Conservation (phyloP, 176 grass and related monocot genomes). For the Poa pratensis region DNA sequence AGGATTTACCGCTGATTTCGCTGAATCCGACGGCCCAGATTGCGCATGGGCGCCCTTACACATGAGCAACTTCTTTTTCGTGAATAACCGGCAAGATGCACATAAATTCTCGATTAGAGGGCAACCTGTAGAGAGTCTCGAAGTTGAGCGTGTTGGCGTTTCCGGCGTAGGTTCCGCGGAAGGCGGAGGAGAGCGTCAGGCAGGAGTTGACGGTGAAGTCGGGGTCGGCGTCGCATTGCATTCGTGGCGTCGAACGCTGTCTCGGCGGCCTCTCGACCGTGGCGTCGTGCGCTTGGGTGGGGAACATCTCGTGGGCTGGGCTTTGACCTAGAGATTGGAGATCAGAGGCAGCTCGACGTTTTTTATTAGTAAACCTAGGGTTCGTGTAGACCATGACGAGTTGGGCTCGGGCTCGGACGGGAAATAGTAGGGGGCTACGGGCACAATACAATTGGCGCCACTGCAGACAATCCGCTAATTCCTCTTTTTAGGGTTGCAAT, state of each 20-base stretch:
- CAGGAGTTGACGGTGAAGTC: neutral
- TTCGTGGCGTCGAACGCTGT: neutral
- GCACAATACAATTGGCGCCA: too few species aligned
- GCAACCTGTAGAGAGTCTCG: conserved; percentile 4
- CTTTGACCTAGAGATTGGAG: neutral
- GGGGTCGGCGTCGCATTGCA: neutral
- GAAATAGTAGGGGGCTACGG: too few species aligned
- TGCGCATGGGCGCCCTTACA: too few species aligned
- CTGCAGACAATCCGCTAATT: too few species aligned
- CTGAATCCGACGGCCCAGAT: too few species aligned
- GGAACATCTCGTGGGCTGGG: neutral
- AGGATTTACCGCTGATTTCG: too few species aligned
- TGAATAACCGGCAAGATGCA: neutral
- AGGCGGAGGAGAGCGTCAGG: conserved; percentile 6
- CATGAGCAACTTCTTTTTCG: too few species aligned
- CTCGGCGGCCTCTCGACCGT: neutral
- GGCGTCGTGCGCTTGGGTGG: neutral
- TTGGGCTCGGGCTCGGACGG: too few species aligned
- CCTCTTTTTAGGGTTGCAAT: too few species aligned
- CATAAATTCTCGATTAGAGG: neutral
- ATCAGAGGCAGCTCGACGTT: neutral
- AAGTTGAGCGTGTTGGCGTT: neutral
- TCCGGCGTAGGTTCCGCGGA: neutral
- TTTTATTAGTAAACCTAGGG: neutral
- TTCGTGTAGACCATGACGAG: neutral